Conservation (phyloP, 1,284 basidiomycete genomes). For the Microstroma glucosiphilum region DNA sequence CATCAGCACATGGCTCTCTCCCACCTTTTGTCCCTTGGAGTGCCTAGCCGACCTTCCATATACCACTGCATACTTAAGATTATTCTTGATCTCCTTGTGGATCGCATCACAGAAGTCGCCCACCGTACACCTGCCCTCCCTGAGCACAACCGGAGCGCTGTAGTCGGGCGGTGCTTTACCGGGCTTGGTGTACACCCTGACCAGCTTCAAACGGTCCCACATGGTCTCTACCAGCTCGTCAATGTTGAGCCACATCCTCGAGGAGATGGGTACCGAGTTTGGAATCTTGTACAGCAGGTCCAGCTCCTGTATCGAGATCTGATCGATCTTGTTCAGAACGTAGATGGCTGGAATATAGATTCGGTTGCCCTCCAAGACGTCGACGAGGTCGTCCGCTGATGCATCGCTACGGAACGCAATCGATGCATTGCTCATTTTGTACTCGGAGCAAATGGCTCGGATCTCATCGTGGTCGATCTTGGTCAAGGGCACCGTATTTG, state of each 20-base stretch:
- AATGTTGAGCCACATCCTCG: slow-evolving; percentile 88
- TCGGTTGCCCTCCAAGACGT: slow-evolving; percentile 56
- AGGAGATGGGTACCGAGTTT: slow-evolving; percentile 87
- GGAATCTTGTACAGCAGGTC: slow-evolving; percentile 88
- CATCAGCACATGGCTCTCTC: slow-evolving; percentile 52
- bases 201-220: slow-evolving; percentile 52
- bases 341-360: slow-evolving; percentile 61
- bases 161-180: slow-evolving; percentile 87
- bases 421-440: slow-evolving; percentile 79
- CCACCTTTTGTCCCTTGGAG: slow-evolving; percentile 89
- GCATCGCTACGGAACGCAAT: slow-evolving; percentile 85
- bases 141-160: slow-evolving; percentile 61
- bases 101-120: slow-evolving; percentile 78
- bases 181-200: slow-evolving; percentile 78
- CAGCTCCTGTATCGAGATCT: slow-evolving; percentile 89
- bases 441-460: slow-evolving; percentile 90
- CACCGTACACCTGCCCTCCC: slow-evolving; percentile 59
- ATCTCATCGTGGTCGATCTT: slow-evolving; percentile 86
- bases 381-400: slow-evolving; percentile 96
- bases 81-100: slow-evolving; percentile 63
- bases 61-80: slow-evolving; percentile 67
- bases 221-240: slow-evolving; percentile 77
- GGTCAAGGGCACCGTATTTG: slow-evolving; percentile 28
- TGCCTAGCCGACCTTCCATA: slow-evolving; percentile 96
- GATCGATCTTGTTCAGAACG: slow-evolving; percentile 68